Base-by-base conservation (phyloP, 2,329 filamentous ascomycete species). In the Trichophyton verrucosum region DNA sequence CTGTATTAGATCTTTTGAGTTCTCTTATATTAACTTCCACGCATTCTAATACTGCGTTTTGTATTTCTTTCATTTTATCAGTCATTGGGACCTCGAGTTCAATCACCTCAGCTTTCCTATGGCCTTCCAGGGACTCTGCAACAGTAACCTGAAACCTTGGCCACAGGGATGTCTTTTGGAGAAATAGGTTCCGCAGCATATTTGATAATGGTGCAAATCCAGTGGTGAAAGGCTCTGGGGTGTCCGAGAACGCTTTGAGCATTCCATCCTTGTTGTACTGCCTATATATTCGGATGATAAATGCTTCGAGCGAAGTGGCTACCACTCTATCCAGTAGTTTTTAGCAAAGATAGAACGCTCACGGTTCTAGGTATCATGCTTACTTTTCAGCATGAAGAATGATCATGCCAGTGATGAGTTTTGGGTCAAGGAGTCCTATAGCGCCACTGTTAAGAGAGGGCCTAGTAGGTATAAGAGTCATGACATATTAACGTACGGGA, bases 81-180 rank as follows among this genome's bases (percentile, higher is more conserved):
- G 90, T 96, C 92, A 99, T 97, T 30, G 89, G 87, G 3, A 99
- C 88, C 73, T 96, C 94, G 24, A 97, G 80, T 74, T 99, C 94
- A 65, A 99, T 95, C 53, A 99, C 94, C 74, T 99, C 94, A 3
- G 94, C 92, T 71, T 92, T 96, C 69, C 88, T 87, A 72, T 88
- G 89, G 8, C 91, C 91, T 73, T 99, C 94, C 2, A 99, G 79
- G 2, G 91, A 90, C 67, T 90, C 85, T 0, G 91, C 91, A 4
- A 99, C 91, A 0, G 88, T 86, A 62, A 96, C 83, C 70, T 99
- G 94, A 69, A 96, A 99, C 20, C 94, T 83, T 2, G 94, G 94
- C 85, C 92, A 99, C 13, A 99, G 75, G 0, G 91, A 91, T 0
- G 87, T 87, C 70, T 94, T 96, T 59, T 87, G 84, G 46, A 99